Evolutionary conservation across 805 yeast genomes (phyloP).

Genomic region (Ascoidea tarda): DNA sequence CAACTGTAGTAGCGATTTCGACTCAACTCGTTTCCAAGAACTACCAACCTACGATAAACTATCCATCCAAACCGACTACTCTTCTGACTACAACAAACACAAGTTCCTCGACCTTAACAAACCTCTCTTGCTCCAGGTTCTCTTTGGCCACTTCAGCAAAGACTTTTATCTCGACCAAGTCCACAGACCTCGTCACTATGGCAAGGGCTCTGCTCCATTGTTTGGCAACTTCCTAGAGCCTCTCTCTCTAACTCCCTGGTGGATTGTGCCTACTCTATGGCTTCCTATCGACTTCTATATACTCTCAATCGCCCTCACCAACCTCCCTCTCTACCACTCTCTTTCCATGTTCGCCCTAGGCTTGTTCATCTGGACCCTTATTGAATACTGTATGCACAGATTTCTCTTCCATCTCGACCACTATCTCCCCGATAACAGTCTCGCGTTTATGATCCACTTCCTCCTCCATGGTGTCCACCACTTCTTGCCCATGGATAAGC

Average conservation of each 20-base stretch:
- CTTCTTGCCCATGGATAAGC: conserved; percentile 91
- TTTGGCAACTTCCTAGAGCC: conserved; percentile 96
- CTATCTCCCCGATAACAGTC: conserved; percentile 66
- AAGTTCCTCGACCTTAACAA: conserved; percentile 74
- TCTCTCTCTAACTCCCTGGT: conserved; percentile 86
- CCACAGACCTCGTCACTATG: conserved; percentile 96
- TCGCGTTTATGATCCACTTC: conserved; percentile 74
- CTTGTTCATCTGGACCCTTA: conserved; percentile 82
- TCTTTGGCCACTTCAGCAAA: conserved; percentile 61
- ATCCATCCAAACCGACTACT: conserved; percentile 65
- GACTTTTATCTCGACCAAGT: conserved; percentile 92
- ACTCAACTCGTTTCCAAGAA: conserved; percentile 42
- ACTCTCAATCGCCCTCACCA: conserved; percentile 42
- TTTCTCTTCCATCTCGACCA: conserved; percentile 87
- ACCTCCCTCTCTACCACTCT: conserved; percentile 29
- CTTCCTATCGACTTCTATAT: conserved; percentile 62
- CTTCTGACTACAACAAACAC: conserved; percentile 59
- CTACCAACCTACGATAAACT: conserved; percentile 64
- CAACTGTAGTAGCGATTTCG: conserved; percentile 21
- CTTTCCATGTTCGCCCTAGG: conserved; percentile 60
- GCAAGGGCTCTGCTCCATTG: conserved; percentile 90
- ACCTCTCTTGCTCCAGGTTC: conserved; percentile 73
- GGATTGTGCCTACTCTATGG: conserved; percentile 81
- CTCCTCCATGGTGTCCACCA: conserved; percentile 93
- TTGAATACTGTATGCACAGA: conserved; percentile 82